Evolutionary conservation across 1,139 yeast species (phyloP), one percentile per base, ranked within the genome.

Genomic region (Candida buenavistaensis): DNA sequence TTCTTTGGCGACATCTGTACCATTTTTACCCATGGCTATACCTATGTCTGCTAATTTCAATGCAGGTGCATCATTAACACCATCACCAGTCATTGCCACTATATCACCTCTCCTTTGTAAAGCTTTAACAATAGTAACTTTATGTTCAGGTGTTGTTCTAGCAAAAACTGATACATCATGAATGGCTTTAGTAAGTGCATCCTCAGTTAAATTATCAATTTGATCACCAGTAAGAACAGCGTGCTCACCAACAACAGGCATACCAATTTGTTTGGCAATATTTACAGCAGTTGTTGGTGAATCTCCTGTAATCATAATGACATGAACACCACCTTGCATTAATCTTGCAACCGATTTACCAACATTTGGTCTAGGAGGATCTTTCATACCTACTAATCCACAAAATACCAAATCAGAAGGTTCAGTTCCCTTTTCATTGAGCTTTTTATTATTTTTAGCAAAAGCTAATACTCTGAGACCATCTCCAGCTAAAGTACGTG

Each of bases 31-130:
- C 98, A 92, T 92, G 21, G 96, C 84, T 50, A 92, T 90, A 50
- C 98, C 98, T 50, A 92, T 94, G 60, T 92, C 96, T 2, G 98
- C 98, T 53, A 90, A 72, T 59, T 92, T 92, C 51, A 92, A 75
- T 4, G 98, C 97, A n/a, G 98, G 98, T 0, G 98, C 97, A 64
- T 92, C 98, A 57, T 92, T 92, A 17, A 92, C 98, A 62, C 98
- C 98, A 61, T 92, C 98, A 47, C 98, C 98, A 8, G 97, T 92
- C 98, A 92, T 92, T 26, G 97, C 98, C 32, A 92, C 98, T 44
- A 90, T 82, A 59, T 92, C 96, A 30, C 97, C 97, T 51, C 95
- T 77, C 54, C 80, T 75, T 60, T 92, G 97, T 48, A 92, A 72
- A 1, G 97, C 97, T 52, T 86, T 78, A 21, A 92, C 96, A 60